Evolutionary conservation across 495 filamentous ascomycete genomes (phyloP).

Genomic region (Neurospora tetraspora): DNA sequence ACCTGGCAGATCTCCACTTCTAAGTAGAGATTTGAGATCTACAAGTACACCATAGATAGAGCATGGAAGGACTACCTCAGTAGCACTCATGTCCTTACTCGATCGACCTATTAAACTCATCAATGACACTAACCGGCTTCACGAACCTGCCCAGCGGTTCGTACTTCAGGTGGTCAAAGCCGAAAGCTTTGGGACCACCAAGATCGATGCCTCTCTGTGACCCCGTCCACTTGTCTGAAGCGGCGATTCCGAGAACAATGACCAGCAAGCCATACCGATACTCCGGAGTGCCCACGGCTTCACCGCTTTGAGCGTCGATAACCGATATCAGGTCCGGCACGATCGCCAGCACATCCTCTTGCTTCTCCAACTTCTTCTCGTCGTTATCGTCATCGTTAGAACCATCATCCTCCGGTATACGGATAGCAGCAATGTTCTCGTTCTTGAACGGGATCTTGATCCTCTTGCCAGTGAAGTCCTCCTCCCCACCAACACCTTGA

Average conservation of each 20-base stretch:
- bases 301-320: constrained; percentile 49
- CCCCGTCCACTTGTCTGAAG: constrained; percentile 46
- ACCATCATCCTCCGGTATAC: constrained; percentile 13
- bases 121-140: constrained; percentile 42
- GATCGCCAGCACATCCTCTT: constrained; percentile 41
- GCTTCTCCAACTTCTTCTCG: constrained; percentile 15
- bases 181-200: constrained; percentile 43
- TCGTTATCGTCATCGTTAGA: neutral
- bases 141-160: constrained; percentile 38
- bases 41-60: neutral
- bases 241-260: constrained; percentile 45
- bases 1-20: neutral
- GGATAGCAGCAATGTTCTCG: constrained; percentile 49
- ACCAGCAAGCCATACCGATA: constrained; percentile 51
- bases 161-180: constrained; percentile 39
- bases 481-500: neutral
- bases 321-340: constrained; percentile 54
- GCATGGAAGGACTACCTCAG: neutral
- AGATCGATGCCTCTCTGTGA: constrained; percentile 39
- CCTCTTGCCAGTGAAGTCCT: constrained; percentile 19
- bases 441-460: constrained; percentile 56
- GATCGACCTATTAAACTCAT: constrained; percentile 29
- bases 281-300: constrained; percentile 51
- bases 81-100: neutral
- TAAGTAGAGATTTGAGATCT: neutral